A percentile compares a stretch with the other conserved stretches of the same genome.
These are phyloP conservation scores for Candida nonsorbophila DNA, from an alignment of 805 yeast species.

Conservation along the genomic window DNA sequence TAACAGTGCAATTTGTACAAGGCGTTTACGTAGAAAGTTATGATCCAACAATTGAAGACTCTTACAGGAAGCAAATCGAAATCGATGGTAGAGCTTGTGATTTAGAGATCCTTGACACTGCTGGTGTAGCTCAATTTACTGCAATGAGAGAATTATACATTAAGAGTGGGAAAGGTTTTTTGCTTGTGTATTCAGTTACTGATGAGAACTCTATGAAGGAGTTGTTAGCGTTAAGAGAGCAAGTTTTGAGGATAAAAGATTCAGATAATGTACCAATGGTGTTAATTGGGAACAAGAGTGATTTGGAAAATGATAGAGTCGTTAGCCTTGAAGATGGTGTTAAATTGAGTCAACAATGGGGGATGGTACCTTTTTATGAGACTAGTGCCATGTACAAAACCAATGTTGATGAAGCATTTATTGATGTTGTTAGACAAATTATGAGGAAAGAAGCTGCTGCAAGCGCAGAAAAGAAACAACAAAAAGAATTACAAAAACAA, in stretches of 20 bases:
- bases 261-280: slow-evolving; percentile 79
- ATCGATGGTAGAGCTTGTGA: slow-evolving; percentile 85
- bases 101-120: slow-evolving; percentile 63
- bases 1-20: slow-evolving; percentile 89
- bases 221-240: slow-evolving; percentile 72
- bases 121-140: slow-evolving; percentile 80
- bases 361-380: slow-evolving; percentile 85
- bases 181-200: slow-evolving; percentile 54
- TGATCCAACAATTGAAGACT: slow-evolving; percentile 97
- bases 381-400: slow-evolving; percentile 88
- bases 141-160: slow-evolving; percentile 90
- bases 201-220: slow-evolving; percentile 69
- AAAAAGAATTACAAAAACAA: slow-evolving; percentile 36
- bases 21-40: slow-evolving; percentile 86
- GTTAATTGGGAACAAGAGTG: slow-evolving; percentile 87
- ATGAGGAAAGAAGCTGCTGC: slow-evolving; percentile 63
- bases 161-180: slow-evolving; percentile 76
- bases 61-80: slow-evolving; percentile 83
- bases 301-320: slow-evolving; percentile 68
- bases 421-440: slow-evolving; percentile 84
- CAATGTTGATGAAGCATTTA: slow-evolving; percentile 86
- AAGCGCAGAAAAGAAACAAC: slow-evolving; percentile 41
- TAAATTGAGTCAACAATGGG: slow-evolving; percentile 80
- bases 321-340: slow-evolving; percentile 79
- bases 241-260: slow-evolving; percentile 80